Evolutionary conservation across 2,329 filamentous ascomycete genomes (phyloP), one percentile per base, ranked within the genome.

Genomic region (Grosmannia serpens): DNA sequence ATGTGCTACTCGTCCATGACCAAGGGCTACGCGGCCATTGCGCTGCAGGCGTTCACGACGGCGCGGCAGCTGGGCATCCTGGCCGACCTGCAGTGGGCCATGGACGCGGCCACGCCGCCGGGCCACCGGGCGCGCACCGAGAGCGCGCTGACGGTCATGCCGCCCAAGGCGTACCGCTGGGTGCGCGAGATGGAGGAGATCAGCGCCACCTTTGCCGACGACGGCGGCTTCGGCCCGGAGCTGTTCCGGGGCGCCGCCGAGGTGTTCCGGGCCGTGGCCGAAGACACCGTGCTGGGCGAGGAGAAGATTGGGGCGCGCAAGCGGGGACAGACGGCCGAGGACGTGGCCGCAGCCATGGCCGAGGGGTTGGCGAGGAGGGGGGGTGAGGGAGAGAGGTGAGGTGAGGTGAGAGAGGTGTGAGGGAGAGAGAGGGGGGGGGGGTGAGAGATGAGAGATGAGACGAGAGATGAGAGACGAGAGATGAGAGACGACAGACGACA

Each of bases 121-220:
- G 67, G 66, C 2, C 70, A 75, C 41, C 74, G 75, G 17, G 68
- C 71, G 29, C 67, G 70, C 55, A 81, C 77, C 0, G 77, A 81
- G 64, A 73, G 67, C 35, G 73, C 64, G 11, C 59, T 68, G 31
- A 61, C 61, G n/a, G 73, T 70, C 17, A 87, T 90, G 79, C 77
- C 86, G 27, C 82, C 83, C 9, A 91, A 91, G 71, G 87, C 88
- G 22, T 90, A 90, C 68, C 75, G 88, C 13, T 91, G 87, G 87
- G 84, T 89, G 0, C 75, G 77, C 38, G 87, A 91, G 74, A 90
- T 91, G 87, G 78, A 84, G 64, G 83, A 91, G 75, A 89, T 91
- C 66, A 81, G 80, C 4, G 73, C 78, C 59, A 87, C 85, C 4
- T 85, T 89, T 68, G 71, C 71, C 8, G 78, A 81, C 49, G 84